A percentile compares a stretch with the other conserved stretches of the same genome.
phyloP scores from a whole-genome alignment of 2,329 filamentous ascomycete species.

The Periconia digitata region DNA sequence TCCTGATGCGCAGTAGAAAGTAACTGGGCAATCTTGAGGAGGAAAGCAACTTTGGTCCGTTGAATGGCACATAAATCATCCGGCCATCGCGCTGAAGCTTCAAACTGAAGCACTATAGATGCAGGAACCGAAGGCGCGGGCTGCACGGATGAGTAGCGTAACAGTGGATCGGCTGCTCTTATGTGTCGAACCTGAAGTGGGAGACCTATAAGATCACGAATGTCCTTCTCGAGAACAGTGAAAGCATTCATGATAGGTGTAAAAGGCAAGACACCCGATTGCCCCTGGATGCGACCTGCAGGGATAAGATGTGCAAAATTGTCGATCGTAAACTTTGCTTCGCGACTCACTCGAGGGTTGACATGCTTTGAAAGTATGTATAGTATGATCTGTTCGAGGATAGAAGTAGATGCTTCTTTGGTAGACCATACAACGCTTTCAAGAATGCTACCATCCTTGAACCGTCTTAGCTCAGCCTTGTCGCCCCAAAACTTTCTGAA shows the following conservation, averaged over 20 bases:
- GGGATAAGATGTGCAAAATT: slow-evolving; percentile 50
- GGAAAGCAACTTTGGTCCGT: slow-evolving; percentile 88
- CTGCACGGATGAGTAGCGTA: slow-evolving; percentile 71
- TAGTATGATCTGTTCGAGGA: slow-evolving; percentile 77
- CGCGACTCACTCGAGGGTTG: slow-evolving; percentile 57
- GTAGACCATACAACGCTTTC: slow-evolving; percentile 85
- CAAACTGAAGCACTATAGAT: slow-evolving; percentile 85
- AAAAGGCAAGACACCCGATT: slow-evolving; percentile 59
- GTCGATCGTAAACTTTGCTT: slow-evolving; percentile 49
- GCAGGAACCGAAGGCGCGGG: slow-evolving; percentile 62
- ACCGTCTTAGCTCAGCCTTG: slow-evolving; percentile 87
- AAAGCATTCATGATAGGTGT: slow-evolving; percentile 71
- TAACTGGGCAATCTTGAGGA: slow-evolving; percentile 71
- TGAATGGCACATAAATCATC: slow-evolving; percentile 90
- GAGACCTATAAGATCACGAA: slow-evolving; percentile 77
- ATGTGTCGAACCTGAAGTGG: slow-evolving; percentile 86
- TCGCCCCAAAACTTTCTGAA: slow-evolving; percentile 96
- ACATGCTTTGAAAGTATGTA: slow-evolving; percentile 74
- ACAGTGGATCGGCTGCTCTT: slow-evolving; percentile 68
- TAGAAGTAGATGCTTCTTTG: slow-evolving; percentile 61
- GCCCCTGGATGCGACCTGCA: slow-evolving; percentile 34
- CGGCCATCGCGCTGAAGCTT: slow-evolving; percentile 91
- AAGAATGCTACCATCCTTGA: slow-evolving; percentile 91
- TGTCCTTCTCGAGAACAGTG: slow-evolving; percentile 70
- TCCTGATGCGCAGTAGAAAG: slow-evolving; percentile 62